phyloP scores from a whole-genome alignment of 2,329 filamentous ascomycete genomes.

The Hypoxylon sp. region DNA sequence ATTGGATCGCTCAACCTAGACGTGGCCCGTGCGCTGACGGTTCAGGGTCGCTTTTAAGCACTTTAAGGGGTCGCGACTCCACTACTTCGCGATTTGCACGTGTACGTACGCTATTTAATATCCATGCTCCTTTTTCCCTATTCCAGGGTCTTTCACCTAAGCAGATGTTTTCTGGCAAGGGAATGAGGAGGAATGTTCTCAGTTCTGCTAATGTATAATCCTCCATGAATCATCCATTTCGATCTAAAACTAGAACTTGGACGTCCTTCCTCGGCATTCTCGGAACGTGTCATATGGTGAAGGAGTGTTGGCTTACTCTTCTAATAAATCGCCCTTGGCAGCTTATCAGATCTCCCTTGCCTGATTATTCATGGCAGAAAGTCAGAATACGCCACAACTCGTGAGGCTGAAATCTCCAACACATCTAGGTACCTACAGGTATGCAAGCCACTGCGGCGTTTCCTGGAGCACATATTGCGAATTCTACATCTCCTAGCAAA shows the following conservation, averaged over 20 bases:
- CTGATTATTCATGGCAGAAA: background rate
- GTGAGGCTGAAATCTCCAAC: background rate
- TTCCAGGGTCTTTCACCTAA: background rate
- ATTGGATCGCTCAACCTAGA: background rate
- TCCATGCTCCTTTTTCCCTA: background rate
- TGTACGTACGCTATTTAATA: background rate
- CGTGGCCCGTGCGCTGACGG: conserved; percentile 12
- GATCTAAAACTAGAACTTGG: background rate
- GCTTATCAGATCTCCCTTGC: conserved; percentile 1
- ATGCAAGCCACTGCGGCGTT: too few relatives aligned
- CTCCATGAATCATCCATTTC: background rate
- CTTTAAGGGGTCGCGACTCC: conserved; percentile 8
- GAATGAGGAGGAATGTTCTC: background rate
- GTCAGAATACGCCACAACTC: background rate
- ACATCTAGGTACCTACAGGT: too few relatives aligned
- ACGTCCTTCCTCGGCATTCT: background rate
- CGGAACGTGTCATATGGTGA: background rate
- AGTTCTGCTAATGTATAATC: background rate
- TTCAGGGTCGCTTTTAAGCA: background rate
- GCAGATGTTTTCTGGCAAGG: background rate
- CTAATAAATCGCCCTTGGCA: background rate
- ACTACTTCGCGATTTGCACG: conserved; percentile 8
- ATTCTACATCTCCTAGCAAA: too few relatives aligned
- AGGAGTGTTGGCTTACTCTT: conserved; percentile 1
- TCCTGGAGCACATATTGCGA: too few relatives aligned